phyloP scores from a whole-genome alignment of 345 rosid genomes.

The Salix arbutifolia region DNA sequence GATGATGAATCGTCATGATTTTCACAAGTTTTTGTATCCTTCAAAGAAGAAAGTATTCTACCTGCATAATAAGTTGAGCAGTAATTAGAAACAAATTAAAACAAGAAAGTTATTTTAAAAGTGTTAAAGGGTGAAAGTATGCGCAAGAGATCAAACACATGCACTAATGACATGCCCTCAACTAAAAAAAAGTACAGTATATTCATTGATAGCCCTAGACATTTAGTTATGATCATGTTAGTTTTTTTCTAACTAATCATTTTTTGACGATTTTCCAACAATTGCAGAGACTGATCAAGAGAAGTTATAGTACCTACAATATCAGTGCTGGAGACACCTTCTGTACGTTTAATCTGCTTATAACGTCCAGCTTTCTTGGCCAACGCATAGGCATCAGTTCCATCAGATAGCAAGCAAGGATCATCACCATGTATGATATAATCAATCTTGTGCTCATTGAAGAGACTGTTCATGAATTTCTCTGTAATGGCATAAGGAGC shows the following conservation, averaged over 20 bases:
- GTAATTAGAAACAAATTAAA: not conserved
- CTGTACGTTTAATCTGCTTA: constrained; percentile 96
- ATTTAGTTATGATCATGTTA: not conserved
- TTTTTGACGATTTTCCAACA: not conserved
- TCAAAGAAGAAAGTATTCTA: constrained; percentile 66
- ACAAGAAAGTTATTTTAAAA: not conserved
- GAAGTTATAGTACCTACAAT: constrained; percentile 68
- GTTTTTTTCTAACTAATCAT: not conserved
- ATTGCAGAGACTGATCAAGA: constrained; percentile 6
- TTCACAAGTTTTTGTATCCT: constrained; percentile 38
- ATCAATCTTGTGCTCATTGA: constrained; percentile 79
- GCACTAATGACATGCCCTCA: not conserved
- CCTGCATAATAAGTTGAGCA: constrained; percentile 37
- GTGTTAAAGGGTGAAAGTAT: not conserved
- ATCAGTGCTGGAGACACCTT: constrained; percentile 98
- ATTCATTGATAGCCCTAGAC: not conserved
- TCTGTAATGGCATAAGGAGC: constrained; percentile 93
- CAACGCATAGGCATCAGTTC: constrained; percentile 85
- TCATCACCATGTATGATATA: constrained; percentile 94
- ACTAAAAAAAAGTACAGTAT: not conserved
- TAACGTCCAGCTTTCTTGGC: constrained; percentile 89
- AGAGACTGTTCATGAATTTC: constrained; percentile 74
- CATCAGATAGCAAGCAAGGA: constrained; percentile 95
- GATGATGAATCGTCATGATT: constrained; percentile 27
- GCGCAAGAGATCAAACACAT: not conserved